Base-by-base conservation (phyloP, 208 protist genomes). In the Tritrichomonas musculus region DNA sequence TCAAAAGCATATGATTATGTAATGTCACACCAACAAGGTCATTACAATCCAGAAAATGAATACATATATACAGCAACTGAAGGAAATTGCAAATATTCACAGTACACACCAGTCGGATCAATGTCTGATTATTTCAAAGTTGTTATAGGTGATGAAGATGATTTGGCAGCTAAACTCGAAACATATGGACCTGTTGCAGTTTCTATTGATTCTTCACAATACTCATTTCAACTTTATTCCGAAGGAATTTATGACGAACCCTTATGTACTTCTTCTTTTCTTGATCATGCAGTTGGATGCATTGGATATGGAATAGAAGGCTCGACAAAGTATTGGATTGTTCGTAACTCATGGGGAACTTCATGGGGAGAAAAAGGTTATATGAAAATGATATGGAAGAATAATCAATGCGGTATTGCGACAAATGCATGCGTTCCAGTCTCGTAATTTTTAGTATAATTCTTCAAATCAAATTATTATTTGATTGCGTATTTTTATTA, bases 231-330 rank as follows among this genome's bases (percentile, higher is more conserved):
- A 39, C 69, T 94, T 41, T 94, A 94, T 44, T 55, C 57, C 20
- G 55, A 65, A 92, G 94, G 94, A 94, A 92, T 94, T 33, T 94
- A 94, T 77, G 65, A 94, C 49, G 93, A 94, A 72, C 9, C 41
- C 14, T 30, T 22, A 17, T 94, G 94, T 80, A 50, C 65, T 53
- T 14, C 65, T 47, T 25, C 33, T 4, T 30, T 30, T 9, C 94
- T 94, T n/a, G 94, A 94, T 73, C 94, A 94, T 50, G 94, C 94
- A 25, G 94, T 94, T 44, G 69, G 69, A 22, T 77, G 69, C 69
- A 33, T 77, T 77, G 77, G 77, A 44, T 93, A 94, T 36, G 93
- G 84, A 27, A 94, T 92, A 47, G 53, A 92, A 41, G 53, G 53
- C 33, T 25, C 69, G 1, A 84, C n/a, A n/a, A 84, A 94, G 41